phyloP scores from a whole-genome alignment of 768 basidiomycete species.

The Naganishia antarctica region DNA sequence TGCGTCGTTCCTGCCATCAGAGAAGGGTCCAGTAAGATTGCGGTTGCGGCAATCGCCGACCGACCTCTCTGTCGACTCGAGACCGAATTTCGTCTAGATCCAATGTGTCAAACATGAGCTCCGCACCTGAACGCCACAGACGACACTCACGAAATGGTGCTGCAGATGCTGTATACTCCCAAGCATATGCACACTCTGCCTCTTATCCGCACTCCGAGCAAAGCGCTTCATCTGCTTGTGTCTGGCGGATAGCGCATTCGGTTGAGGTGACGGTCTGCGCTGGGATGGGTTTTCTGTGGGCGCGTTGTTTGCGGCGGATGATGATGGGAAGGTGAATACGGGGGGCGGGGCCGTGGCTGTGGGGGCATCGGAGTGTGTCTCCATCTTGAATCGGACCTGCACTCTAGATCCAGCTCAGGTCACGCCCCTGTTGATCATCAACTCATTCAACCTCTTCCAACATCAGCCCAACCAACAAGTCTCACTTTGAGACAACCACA shows the following conservation, averaged over 20 bases:
- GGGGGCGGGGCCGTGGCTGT: background rate
- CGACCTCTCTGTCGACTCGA: conserved; percentile 46
- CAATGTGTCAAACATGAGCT: background rate
- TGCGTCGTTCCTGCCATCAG: no score
- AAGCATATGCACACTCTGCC: conserved; percentile 86
- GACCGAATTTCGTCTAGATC: conserved; percentile 65
- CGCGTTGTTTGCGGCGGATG: background rate
- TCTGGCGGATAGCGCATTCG: background rate
- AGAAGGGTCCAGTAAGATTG: background rate
- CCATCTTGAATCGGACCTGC: no score
- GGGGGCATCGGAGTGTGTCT: no score
- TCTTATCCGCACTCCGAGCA: conserved; percentile 66
- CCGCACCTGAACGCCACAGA: background rate
- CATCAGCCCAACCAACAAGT: no score
- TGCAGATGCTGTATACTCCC: conserved; percentile 96
- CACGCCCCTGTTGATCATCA: no score
- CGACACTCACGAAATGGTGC: conserved; percentile 64
- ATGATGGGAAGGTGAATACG: background rate
- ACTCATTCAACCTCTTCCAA: no score
- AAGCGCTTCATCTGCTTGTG: conserved; percentile 29
- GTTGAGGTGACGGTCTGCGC: background rate
- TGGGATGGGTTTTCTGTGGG: background rate
- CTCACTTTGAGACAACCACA: no score
- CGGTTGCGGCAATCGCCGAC: no score
- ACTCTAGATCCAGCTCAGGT: no score